phyloP scores from a whole-genome alignment of 257 asterid species.

The Solanum commersonii region DNA sequence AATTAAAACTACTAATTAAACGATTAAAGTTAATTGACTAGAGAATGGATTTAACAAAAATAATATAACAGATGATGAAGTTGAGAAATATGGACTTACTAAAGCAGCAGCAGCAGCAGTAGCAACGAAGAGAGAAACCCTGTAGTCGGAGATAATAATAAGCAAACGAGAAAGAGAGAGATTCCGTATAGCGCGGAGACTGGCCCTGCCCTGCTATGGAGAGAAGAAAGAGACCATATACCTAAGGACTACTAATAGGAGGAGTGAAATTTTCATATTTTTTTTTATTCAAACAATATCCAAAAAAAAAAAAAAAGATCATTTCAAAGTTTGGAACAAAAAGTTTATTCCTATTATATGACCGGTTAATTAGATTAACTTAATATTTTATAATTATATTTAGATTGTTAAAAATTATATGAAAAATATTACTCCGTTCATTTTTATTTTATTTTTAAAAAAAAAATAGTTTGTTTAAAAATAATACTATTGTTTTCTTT shows the following conservation, averaged over 20 bases:
- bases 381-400: background rate
- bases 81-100: background rate
- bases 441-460: too few species aligned
- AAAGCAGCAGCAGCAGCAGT: background rate
- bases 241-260: background rate
- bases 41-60: background rate
- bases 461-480: too few species aligned
- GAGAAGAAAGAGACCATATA: background rate
- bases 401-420: fast-evolving
- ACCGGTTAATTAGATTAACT: background rate
- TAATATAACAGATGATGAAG: background rate
- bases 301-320: background rate
- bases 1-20: background rate
- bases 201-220: background rate
- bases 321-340: background rate
- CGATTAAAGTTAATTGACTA: background rate
- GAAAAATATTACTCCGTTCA: too few species aligned
- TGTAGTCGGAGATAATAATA: background rate
- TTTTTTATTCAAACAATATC: background rate
- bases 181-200: background rate
- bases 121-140: background rate
- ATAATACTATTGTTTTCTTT: too few species aligned
- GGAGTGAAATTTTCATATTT: background rate
- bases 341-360: background rate
- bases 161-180: background rate